Conservation (phyloP, 2,329 filamentous ascomycete species). For the Arachnomyces sp. region DNA sequence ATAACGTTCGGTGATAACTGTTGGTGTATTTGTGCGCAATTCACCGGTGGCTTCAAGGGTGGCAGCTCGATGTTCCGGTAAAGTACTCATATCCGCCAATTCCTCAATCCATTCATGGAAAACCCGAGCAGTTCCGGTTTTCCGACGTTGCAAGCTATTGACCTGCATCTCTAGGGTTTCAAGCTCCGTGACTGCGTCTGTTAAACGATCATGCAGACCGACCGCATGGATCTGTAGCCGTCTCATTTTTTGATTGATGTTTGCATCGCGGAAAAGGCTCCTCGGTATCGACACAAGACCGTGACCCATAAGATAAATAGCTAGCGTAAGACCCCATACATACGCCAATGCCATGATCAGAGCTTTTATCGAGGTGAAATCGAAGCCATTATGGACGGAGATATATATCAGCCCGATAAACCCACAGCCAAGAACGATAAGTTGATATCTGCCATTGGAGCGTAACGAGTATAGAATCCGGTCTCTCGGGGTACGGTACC, state of each 20-base stretch:
- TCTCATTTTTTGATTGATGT: slow-evolving; percentile 64
- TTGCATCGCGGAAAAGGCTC: slow-evolving; percentile 69
- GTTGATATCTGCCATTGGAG: slow-evolving; percentile 81
- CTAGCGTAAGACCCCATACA: slow-evolving; percentile 82
- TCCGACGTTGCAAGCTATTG: slow-evolving; percentile 67
- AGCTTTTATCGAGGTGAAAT: slow-evolving; percentile 66
- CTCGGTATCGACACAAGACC: slow-evolving; percentile 87
- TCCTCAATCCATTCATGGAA: slow-evolving; percentile 97
- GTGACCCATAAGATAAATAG: slow-evolving; percentile 97
- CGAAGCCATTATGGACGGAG: slow-evolving; percentile 67
- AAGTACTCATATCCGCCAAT: slow-evolving; percentile 65
- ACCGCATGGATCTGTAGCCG: slow-evolving; percentile 73
- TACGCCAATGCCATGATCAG: slow-evolving; percentile 91
- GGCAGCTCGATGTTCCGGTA: slow-evolving; percentile 52
- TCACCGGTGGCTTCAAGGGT: slow-evolving; percentile 30
- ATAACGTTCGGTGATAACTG: slow-evolving; percentile 87
- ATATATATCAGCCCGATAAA: slow-evolving; percentile 73
- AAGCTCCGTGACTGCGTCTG: slow-evolving; percentile 71
- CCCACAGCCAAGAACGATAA: slow-evolving; percentile 65
- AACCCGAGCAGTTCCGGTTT: slow-evolving; percentile 65
- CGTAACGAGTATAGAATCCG: slow-evolving; percentile 78
- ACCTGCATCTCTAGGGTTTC: slow-evolving; percentile 79
- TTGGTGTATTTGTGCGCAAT: slow-evolving; percentile 52
- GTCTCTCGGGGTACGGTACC: slow-evolving; percentile 77
- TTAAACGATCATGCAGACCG: slow-evolving; percentile 75